These are phyloP conservation scores for Peronospora farinosa DNA, from an alignment of 352 stramenopile genomes.

Conservation along the genomic window DNA sequence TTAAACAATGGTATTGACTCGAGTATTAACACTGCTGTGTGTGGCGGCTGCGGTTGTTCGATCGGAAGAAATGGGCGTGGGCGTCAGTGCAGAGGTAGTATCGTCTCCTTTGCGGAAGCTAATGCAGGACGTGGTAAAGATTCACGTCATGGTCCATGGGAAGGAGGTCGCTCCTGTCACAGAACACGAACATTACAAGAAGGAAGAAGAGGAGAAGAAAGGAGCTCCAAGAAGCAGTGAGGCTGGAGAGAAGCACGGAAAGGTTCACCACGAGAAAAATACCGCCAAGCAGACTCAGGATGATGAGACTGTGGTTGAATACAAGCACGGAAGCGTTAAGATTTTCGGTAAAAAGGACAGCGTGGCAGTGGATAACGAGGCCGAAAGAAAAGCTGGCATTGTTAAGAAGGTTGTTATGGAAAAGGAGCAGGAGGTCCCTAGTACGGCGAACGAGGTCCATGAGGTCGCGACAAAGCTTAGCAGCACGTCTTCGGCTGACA, in stretches of 20 bases:
- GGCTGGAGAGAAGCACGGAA: slow-evolving; percentile 16
- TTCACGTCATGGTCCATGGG: slow-evolving; percentile 21
- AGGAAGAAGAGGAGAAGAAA: slow-evolving; percentile 7
- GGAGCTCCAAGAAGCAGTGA: slow-evolving; percentile 15
- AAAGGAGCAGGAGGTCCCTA: slow-evolving; percentile 26
- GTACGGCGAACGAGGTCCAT: slow-evolving; percentile 30
- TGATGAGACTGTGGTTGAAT: slow-evolving; percentile 41
- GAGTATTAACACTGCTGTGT: slow-evolving; percentile 33
- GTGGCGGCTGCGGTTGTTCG: slow-evolving; percentile 28
- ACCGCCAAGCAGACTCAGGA: slow-evolving; percentile 16
- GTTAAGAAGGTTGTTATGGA: slow-evolving; percentile 8
- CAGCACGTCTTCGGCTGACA: slow-evolving; percentile 16
- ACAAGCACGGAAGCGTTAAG: slow-evolving; percentile 47
- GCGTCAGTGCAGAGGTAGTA: slow-evolving; percentile 20
- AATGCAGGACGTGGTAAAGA: slow-evolving; percentile 25
- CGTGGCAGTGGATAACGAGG: slow-evolving; percentile 1
- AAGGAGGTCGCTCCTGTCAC: slow-evolving; percentile 4
- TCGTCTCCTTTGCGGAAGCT: slow-evolving; percentile 14
- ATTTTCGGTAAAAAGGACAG: slow-evolving; percentile 23
- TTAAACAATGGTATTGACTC: slow-evolving; percentile 32
- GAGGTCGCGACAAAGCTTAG: slow-evolving; percentile 57
- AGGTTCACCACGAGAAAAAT: slow-evolving; percentile 16
- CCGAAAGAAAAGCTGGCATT: slow-evolving; percentile 9
- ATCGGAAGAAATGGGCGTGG: slow-evolving; percentile 2
- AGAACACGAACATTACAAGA: slow-evolving; percentile 24